Evolutionary conservation across 108 stramenopile genomes (phyloP).

Genomic region (Skeletonema tropicum): DNA sequence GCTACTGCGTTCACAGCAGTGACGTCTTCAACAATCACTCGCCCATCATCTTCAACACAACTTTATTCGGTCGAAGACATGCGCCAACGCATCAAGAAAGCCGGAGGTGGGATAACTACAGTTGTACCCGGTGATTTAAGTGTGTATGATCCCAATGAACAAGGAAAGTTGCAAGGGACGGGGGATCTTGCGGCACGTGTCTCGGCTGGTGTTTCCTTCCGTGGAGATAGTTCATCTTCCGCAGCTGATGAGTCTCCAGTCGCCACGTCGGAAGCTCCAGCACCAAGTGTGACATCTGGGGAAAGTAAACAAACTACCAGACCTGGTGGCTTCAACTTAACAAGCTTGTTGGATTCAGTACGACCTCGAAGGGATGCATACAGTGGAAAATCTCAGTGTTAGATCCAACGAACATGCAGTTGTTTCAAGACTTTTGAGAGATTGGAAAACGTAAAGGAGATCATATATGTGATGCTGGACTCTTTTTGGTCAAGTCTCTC

Average conservation of each 20-base stretch:
- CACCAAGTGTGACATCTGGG: background rate
- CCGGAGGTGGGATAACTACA: constrained; percentile 43
- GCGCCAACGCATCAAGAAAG: constrained; percentile 35
- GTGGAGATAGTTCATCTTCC: background rate
- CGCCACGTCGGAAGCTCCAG: background rate
- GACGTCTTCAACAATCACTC: background rate
- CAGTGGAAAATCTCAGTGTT: constrained; percentile 1
- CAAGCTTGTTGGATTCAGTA: constrained; percentile 14
- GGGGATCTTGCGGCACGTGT: constrained; percentile 30
- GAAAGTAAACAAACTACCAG: background rate
- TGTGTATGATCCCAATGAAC: constrained; percentile 48
- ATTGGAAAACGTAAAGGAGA: too few relatives aligned
- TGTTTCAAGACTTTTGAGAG: too few relatives aligned
- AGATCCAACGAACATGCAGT: background rate
- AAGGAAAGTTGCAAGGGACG: constrained; percentile 52
- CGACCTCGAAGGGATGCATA: background rate
- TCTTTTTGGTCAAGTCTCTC: too few relatives aligned
- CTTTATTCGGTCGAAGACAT: constrained; percentile 18
- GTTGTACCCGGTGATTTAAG: constrained; percentile 22
- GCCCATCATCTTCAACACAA: constrained; percentile 17
- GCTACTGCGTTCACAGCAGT: background rate
- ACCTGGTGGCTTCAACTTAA: constrained; percentile 4
- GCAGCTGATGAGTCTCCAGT: background rate
- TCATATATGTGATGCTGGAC: too few relatives aligned
- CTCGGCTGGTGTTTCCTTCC: constrained; percentile 15